Base-by-base conservation (phyloP, 495 filamentous ascomycete species). In the Daldinia concentrica region DNA sequence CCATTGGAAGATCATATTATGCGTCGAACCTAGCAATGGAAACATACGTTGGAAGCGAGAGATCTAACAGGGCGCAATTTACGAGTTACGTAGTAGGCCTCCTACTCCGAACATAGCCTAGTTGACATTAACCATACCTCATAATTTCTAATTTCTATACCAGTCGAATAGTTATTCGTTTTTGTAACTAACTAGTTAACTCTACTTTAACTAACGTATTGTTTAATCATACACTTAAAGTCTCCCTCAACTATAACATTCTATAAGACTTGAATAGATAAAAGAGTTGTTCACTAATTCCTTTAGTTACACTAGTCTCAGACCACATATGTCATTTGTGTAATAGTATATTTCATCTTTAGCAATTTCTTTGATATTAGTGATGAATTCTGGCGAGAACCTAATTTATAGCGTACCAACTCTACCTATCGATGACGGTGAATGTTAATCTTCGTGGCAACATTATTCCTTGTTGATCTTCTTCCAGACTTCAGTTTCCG, bases 401-500 rank as follows among this genome's bases (percentile, higher is more conserved):
- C n/a, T 58, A 8, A 51, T 68, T 30, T 45, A 54, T 22, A 26
- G 29, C 39, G 30, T 48, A 62, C 55, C 37, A 17, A 48, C 54
- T 39, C 50, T 39, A 37, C 59, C 24, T 39, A 32, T 63, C 22
- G 19, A 50, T 19, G 14, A 17, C 17, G 32, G 11, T 24, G 29
- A 67, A 32, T 15, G 29, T n/a, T 48, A 19, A 55, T 45, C 29
- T 24, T 56, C 24, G 34, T 58, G 26, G 37, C 19, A 29, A n/a
- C 24, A 34, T 66, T 74, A 79, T 62, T 83, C 78, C 73, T 81
- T 82, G 77, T 89, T 90, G 72, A 90, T 89, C 76, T 83, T 83
- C 80, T 82, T 90, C 90, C 91, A 92, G n/a, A 91, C 86, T 80
- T 89, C 87, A 65, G 83, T 87, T 79, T 92, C 90, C 19, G 87